phyloP scores from a whole-genome alignment of 257 asterid genomes.

The Galeopsis tetrahit region DNA sequence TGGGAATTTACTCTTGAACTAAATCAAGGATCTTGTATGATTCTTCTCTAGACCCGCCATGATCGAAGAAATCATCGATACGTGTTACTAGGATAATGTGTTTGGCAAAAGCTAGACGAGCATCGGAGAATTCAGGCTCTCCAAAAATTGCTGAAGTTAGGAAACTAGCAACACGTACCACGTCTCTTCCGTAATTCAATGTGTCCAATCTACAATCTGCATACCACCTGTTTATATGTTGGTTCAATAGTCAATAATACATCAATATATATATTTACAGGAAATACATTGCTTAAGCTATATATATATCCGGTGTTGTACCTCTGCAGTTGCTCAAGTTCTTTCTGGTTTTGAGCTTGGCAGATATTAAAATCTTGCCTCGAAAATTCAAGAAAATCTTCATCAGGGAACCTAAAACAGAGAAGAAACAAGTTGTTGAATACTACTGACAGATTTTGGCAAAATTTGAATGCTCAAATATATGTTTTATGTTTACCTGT shows the following conservation, averaged over 20 bases:
- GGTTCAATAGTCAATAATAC: not conserved
- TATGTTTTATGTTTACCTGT: constrained; percentile 29
- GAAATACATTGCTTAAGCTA: not conserved
- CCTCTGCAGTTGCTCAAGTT: constrained; percentile 48
- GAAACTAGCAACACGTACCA: constrained; percentile 30
- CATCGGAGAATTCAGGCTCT: constrained; percentile 40
- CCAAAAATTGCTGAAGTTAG: constrained; percentile 34
- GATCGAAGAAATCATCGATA: constrained; percentile 55
- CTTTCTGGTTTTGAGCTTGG: constrained; percentile 47
- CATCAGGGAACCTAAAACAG: constrained; percentile 37
- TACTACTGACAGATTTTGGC: not conserved
- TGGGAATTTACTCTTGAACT: constrained; percentile 35
- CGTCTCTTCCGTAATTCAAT: constrained; percentile 37
- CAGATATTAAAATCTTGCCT: constrained; percentile 42
- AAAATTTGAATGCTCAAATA: not conserved
- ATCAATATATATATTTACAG: not conserved
- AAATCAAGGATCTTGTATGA: constrained; percentile 37
- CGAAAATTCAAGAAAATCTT: constrained; percentile 38
- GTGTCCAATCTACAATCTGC: constrained; percentile 39
- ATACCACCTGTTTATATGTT: constrained; percentile 43
- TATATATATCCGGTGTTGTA: constrained; percentile 13
- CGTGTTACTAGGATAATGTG: constrained; percentile 34
- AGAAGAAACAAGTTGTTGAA: not conserved
- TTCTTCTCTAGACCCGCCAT: constrained; percentile 46
- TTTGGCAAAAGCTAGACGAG: constrained; percentile 44